phyloP scores from a whole-genome alignment of 1,284 basidiomycete species.

The Tremellales sp. region DNA sequence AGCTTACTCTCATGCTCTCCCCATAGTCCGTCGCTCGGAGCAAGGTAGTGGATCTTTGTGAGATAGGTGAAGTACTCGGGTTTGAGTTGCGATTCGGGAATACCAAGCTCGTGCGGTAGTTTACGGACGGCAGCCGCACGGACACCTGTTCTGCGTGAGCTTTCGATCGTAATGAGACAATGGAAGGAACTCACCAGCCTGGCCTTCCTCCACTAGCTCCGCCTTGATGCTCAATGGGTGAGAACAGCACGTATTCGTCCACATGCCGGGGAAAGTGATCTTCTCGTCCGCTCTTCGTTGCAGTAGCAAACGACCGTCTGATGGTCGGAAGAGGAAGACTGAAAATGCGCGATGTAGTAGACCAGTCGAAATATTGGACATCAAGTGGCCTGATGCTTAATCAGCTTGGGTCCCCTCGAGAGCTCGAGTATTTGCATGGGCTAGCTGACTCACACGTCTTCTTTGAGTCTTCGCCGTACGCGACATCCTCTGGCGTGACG shows the following conservation, averaged over 20 bases:
- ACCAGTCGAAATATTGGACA: slow-evolving; percentile 94
- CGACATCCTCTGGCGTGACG: slow-evolving; percentile 81
- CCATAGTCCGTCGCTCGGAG: slow-evolving; percentile 88
- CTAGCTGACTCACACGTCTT: slow-evolving; percentile 73
- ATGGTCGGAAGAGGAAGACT: slow-evolving; percentile 91
- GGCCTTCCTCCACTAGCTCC: slow-evolving; percentile 73
- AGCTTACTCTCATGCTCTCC: slow-evolving; percentile 96
- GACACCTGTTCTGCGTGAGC: slow-evolving; percentile 59
- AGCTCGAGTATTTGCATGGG: background rate
- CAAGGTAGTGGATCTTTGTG: slow-evolving; percentile 95
- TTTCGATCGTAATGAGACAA: background rate
- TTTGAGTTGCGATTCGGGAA: slow-evolving; percentile 64
- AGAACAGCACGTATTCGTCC: slow-evolving; percentile 99
- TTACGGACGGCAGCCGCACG: slow-evolving; percentile 87
- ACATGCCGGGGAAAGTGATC: slow-evolving; percentile 99
- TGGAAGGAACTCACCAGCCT: slow-evolving; percentile 59
- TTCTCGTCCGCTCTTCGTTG: slow-evolving; percentile 95
- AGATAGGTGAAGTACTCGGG: slow-evolving; percentile 89
- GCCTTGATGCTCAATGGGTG: slow-evolving; percentile 74
- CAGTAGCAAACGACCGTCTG: slow-evolving; percentile 88
- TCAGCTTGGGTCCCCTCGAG: background rate
- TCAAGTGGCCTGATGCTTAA: slow-evolving; percentile 72
- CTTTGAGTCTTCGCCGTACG: slow-evolving; percentile 89
- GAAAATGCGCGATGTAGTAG: slow-evolving; percentile 97
- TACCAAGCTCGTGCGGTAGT: slow-evolving; percentile 94